Percentiles rank a stretch among this genome's conserved stretches.
Conservation (phyloP, 2,329 filamentous ascomycete species). For the Aureobasidium zeae region DNA sequence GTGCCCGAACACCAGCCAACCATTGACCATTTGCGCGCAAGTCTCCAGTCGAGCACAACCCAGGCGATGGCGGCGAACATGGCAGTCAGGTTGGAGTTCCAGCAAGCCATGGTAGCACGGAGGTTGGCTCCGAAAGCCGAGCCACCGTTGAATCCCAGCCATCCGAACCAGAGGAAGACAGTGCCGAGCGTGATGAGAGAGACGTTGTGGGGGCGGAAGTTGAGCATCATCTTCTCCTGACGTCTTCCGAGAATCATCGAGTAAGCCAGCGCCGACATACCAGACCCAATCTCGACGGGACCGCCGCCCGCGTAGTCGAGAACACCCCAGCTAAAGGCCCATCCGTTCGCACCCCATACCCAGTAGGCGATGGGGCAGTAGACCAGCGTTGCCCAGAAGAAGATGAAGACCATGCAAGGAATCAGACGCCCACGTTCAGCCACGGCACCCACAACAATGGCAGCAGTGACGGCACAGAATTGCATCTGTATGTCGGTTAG, state of each 20-base stretch:
- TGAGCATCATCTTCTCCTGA: constrained; percentile 99
- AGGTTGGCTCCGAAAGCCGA: constrained; percentile 56
- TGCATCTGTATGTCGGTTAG: constrained; percentile 58
- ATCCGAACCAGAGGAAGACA: constrained; percentile 94
- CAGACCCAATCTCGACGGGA: constrained; percentile 93
- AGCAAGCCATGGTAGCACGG: constrained; percentile 90
- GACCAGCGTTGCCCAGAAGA: constrained; percentile 92
- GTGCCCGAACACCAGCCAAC: constrained; percentile 87
- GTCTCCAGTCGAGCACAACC: constrained; percentile 90
- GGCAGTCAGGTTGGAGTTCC: constrained; percentile 91
- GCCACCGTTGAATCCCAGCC: constrained; percentile 97
- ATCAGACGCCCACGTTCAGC: constrained; percentile 89
- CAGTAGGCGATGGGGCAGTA: constrained; percentile 96
- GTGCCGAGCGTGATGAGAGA: constrained; percentile 94
- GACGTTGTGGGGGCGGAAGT: constrained; percentile 98
- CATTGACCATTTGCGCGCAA: constrained; percentile 90
- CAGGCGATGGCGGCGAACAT: constrained; percentile 88
- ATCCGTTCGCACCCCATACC: constrained; percentile 92
- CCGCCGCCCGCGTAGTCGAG: constrained; percentile 94
- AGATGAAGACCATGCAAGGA: constrained; percentile 89
- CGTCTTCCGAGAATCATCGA: constrained; percentile 90
- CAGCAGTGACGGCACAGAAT: constrained; percentile 89
- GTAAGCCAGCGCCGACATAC: constrained; percentile 87
- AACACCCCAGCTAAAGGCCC: constrained; percentile 83
- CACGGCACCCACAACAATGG: constrained; percentile 83